Evolutionary conservation across 2,329 filamentous ascomycete genomes (phyloP).

Genomic region (Neofusicoccum umdonicola): DNA sequence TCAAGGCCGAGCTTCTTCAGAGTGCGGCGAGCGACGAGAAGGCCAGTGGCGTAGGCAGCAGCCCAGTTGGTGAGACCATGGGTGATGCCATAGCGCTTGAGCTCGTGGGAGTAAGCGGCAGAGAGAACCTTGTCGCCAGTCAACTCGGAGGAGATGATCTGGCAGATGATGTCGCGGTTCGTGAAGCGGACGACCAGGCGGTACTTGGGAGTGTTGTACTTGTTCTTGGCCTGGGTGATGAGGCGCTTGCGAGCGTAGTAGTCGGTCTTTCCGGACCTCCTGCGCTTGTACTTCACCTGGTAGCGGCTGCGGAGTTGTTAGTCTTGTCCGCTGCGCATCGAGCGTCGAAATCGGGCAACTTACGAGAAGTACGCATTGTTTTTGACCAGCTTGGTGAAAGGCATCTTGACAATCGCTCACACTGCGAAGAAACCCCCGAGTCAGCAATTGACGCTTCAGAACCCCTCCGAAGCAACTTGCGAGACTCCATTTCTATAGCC

Average conservation of each 20-base stretch:
- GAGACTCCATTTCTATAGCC: conserved; percentile 27
- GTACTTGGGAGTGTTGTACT: conserved; percentile 99
- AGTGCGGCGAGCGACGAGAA: conserved; percentile 93
- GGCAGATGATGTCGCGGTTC: conserved; percentile 98
- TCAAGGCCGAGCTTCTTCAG: conserved; percentile 96
- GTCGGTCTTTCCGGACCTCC: conserved; percentile 96
- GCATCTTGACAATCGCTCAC: conserved; percentile 19
- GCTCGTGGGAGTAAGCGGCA: conserved; percentile 94
- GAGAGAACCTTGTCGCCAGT: conserved; percentile 95
- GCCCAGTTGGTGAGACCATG: conserved; percentile 99
- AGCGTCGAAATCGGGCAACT: conserved; percentile 41
- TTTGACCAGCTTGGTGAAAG: conserved; percentile 76
- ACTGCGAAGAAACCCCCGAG: conserved; percentile 72
- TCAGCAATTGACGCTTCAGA: conserved; percentile 99
- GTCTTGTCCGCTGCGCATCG: conserved; percentile 24
- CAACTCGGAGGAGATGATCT: conserved; percentile 96
- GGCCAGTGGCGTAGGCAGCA: conserved; percentile 93
- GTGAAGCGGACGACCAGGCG: conserved; percentile 98
- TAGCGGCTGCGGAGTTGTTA: conserved; percentile 66
- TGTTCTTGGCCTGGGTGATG: conserved; percentile 99
- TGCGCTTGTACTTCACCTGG: conserved; percentile 99
- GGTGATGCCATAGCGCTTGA: conserved; percentile 93
- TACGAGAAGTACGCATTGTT: conserved; percentile 98
- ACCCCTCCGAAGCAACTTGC: conserved; percentile 91
- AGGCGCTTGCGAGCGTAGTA: conserved; percentile 99